Evolutionary conservation across 148 eudicot species (phyloP).

Genomic region (Cornus florida): DNA sequence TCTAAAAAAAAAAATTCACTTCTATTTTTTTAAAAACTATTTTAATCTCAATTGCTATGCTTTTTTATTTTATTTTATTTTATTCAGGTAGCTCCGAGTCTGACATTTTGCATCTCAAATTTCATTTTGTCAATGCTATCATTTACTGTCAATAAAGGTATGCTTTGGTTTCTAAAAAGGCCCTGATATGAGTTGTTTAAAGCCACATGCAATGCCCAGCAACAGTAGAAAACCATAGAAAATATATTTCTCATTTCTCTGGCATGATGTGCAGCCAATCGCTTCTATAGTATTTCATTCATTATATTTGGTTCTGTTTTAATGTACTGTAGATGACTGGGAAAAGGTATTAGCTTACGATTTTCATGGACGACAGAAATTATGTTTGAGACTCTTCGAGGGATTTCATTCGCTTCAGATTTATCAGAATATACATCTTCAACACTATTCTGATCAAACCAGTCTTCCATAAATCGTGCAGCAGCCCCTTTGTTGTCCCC

Average conservation of each 20-base stretch:
- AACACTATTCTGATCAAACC: conserved; percentile 57
- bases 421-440: conserved; percentile 27
- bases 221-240: background rate
- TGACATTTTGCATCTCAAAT: background rate
- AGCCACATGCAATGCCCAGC: background rate
- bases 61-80: too few relatives aligned
- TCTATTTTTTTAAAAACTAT: background rate
- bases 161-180: background rate
- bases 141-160: background rate
- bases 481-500: conserved; percentile 99
- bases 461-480: conserved; percentile 97
- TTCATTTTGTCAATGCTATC: background rate
- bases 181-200: background rate
- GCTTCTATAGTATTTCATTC: background rate
- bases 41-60: background rate
- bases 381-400: conserved; percentile 80
- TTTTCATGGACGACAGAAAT: conserved; percentile 48
- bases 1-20: too few relatives aligned
- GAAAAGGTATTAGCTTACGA: conserved; percentile 52
- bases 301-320: background rate
- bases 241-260: background rate
- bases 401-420: conserved; percentile 32
- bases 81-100: background rate
- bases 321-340: background rate
- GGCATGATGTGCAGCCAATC: background rate